A percentile compares a stretch with the other conserved stretches of the same genome.
Conservation (phyloP, 176 grass and related monocot genomes). For the Aegilops longissima region DNA sequence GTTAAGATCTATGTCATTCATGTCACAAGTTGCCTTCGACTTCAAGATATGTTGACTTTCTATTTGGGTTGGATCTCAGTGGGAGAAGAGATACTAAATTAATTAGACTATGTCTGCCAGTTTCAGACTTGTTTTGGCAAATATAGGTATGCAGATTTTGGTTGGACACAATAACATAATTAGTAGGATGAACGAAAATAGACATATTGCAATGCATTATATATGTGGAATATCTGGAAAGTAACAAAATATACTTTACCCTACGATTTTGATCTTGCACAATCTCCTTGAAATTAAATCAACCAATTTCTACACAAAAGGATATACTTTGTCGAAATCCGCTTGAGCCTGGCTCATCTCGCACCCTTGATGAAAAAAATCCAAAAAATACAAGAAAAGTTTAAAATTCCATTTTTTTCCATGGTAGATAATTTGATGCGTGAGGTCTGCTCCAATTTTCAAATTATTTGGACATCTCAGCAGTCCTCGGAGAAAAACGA, state of each 20-base stretch:
- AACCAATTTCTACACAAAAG: neutral
- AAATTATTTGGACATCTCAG: no score
- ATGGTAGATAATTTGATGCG: no score
- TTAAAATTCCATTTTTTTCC: no score
- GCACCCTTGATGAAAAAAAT: no score
- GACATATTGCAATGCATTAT: neutral
- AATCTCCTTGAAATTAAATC: neutral
- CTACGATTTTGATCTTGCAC: neutral
- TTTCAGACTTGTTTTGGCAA: neutral
- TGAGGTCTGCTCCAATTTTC: no score
- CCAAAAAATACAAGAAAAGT: no score
- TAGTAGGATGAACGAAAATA: neutral
- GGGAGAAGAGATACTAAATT: neutral
- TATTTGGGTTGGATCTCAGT: neutral
- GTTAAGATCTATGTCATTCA: neutral
- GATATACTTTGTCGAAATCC: neutral
- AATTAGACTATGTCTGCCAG: neutral
- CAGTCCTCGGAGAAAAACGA: no score
- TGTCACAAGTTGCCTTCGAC: neutral
- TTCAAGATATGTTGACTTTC: neutral
- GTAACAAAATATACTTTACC: neutral
- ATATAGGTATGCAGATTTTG: neutral
- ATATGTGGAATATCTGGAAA: neutral
- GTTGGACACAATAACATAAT: neutral
- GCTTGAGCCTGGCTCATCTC: no score